phyloP scores from a whole-genome alignment of 2,329 filamentous ascomycete genomes.

The Calycina herbarum region DNA sequence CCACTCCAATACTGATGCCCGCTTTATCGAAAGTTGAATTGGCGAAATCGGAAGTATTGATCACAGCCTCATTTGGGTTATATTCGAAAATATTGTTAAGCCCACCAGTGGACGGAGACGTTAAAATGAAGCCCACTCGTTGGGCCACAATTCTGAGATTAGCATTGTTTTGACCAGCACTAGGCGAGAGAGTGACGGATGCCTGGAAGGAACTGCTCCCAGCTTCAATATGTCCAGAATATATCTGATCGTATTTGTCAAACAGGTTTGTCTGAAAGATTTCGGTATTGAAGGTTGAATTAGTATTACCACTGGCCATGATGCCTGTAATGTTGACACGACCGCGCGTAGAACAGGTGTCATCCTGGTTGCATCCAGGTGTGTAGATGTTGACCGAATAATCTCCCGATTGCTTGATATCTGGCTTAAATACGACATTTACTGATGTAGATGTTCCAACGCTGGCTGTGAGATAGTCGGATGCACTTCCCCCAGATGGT shows the following conservation, averaged over 20 bases:
- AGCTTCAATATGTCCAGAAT: conserved; percentile 80
- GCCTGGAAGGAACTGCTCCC: conserved; percentile 73
- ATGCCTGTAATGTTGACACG: conserved; percentile 77
- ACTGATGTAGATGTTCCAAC: conserved; percentile 60
- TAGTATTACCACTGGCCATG: conserved; percentile 54
- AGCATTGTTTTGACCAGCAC: conserved; percentile 59
- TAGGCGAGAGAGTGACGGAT: conserved; percentile 73
- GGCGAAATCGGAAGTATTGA: conserved; percentile 63
- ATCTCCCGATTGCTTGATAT: conserved; percentile 85
- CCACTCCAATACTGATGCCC: conserved; percentile 65
- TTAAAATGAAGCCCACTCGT: conserved; percentile 72
- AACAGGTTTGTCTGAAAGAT: conserved; percentile 92
- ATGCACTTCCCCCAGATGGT: conserved; percentile 66
- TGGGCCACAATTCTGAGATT: conserved; percentile 85
- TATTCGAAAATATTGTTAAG: conserved; percentile 92
- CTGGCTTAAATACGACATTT: conserved; percentile 76
- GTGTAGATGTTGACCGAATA: conserved; percentile 92
- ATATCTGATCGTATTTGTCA: conserved; percentile 95
- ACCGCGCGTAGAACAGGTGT: conserved; percentile 73
- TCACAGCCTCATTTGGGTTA: conserved; percentile 61
- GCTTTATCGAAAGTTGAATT: conserved; percentile 76
- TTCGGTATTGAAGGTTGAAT: conserved; percentile 52
- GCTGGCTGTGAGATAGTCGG: conserved; percentile 73
- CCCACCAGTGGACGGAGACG: conserved; percentile 66
- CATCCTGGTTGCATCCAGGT: conserved; percentile 82